phyloP scores from a whole-genome alignment of 495 filamentous ascomycete species.

The Halenospora varia region DNA sequence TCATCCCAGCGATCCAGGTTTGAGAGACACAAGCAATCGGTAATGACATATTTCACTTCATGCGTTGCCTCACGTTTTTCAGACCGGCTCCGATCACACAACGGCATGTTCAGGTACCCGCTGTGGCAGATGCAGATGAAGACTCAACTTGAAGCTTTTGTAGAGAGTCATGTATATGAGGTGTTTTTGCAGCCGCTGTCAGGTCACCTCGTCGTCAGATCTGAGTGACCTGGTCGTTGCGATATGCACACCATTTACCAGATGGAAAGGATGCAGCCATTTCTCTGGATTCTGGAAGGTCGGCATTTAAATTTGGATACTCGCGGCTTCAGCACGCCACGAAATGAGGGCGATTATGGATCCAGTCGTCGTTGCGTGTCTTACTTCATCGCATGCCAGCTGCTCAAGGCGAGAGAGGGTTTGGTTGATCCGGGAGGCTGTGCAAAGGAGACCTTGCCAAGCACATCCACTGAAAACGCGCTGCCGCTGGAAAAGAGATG shows the following conservation, averaged over 20 bases:
- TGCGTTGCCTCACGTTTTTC: conserved; percentile 7
- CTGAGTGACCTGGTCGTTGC: no score
- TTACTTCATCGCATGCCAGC: no score
- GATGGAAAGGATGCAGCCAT: background rate
- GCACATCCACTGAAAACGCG: background rate
- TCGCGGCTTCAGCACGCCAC: background rate
- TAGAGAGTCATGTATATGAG: no score
- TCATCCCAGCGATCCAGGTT: conserved; percentile 2
- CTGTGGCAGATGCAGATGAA: background rate
- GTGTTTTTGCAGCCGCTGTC: background rate
- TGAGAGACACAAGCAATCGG: conserved; percentile 1
- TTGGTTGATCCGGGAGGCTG: conserved; percentile 8
- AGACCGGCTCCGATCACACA: background rate
- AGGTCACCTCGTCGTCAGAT: no score
- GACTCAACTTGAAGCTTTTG: background rate
- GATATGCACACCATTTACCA: no score
- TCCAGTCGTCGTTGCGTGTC: background rate
- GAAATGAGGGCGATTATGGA: background rate
- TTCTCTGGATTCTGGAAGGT: background rate
- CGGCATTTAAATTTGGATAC: background rate
- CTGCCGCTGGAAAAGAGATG: background rate
- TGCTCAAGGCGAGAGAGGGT: background rate
- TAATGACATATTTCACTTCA: conserved; percentile 9
- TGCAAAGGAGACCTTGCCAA: conserved; percentile 4
- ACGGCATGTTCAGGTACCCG: background rate